Conservation (phyloP, 2,329 filamentous ascomycete species). For the Aureobasidium sp. region DNA sequence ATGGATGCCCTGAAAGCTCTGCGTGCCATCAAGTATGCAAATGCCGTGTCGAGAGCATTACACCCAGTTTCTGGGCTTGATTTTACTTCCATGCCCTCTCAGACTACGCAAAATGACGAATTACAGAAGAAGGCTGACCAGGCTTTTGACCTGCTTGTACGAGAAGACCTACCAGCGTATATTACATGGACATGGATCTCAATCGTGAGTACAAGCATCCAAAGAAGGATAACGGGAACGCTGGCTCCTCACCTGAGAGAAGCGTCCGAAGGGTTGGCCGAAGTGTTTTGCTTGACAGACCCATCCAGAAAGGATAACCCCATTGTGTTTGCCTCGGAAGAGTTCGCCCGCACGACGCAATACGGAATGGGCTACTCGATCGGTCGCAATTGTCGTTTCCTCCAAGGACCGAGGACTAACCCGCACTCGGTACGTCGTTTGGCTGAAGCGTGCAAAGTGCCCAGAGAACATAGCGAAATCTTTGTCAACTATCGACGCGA, state of each 20-base stretch:
- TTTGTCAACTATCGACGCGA: constrained; percentile 69
- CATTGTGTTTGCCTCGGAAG: constrained; percentile 57
- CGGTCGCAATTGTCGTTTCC: constrained; percentile 68
- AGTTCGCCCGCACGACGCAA: constrained; percentile 65
- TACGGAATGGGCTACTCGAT: constrained; percentile 66
- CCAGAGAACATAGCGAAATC: constrained; percentile 64
- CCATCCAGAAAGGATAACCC: constrained; percentile 48
- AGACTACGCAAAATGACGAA: constrained; percentile 47
- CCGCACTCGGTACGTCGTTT: constrained; percentile 53
- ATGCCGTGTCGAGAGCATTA: constrained; percentile 55
- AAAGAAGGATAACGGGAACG: constrained; percentile 57
- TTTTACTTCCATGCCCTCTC: constrained; percentile 45
- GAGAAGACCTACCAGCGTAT: constrained; percentile 63
- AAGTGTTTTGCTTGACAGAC: constrained; percentile 70
- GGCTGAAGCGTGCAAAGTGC: constrained; percentile 49
- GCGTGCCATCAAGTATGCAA: constrained; percentile 61
- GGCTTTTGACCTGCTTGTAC: constrained; percentile 55
- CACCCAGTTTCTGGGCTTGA: constrained; percentile 46
- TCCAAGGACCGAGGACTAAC: constrained; percentile 66
- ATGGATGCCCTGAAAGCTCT: constrained; percentile 62
- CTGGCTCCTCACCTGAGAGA: constrained; percentile 55
- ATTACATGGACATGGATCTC: constrained; percentile 60
- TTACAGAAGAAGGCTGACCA: constrained; percentile 55
- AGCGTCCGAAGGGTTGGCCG: constrained; percentile 64
- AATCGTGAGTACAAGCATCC: constrained; percentile 61